These are phyloP conservation scores for Erysiphe pisi DNA, from an alignment of 2,329 filamentous ascomycete genomes.

Conservation along the genomic window DNA sequence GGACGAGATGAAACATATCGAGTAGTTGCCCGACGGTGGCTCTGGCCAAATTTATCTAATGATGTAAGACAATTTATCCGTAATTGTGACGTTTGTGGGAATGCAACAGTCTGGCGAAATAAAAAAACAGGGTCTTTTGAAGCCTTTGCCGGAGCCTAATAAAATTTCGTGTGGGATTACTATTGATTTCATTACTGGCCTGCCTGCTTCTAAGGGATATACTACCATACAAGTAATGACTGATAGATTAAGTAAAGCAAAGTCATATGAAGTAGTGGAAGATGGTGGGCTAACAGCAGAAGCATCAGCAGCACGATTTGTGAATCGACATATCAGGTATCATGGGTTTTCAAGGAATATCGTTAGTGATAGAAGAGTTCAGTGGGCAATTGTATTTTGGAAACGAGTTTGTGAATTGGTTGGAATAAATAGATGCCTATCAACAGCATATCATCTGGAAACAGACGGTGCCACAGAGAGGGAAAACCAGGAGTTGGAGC, in stretches of 20 bases:
- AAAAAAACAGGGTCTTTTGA: conserved; percentile 28
- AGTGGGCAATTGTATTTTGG: not conserved
- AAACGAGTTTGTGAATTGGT: no score
- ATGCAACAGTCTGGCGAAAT: conserved; percentile 17
- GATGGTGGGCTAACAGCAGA: not conserved
- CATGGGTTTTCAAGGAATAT: not conserved
- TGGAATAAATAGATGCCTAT: no score
- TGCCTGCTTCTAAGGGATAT: not conserved
- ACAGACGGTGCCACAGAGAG: not conserved
- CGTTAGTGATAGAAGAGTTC: not conserved
- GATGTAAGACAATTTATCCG: conserved; percentile 14
- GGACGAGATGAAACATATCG: conserved; percentile 25
- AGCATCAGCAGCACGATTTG: not conserved
- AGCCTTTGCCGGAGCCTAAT: not conserved
- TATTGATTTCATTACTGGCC: not conserved
- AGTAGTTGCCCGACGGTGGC: not conserved
- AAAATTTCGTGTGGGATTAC: not conserved
- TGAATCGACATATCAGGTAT: not conserved
- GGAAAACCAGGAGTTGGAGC: no score
- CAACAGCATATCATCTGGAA: not conserved
- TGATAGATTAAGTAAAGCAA: not conserved
- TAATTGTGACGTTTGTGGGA: conserved; percentile 24
- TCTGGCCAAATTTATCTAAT: not conserved
- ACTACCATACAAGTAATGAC: not conserved
- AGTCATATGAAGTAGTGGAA: not conserved